Conservation (phyloP, 2,329 filamentous ascomycete genomes). For the Talaromyces verruculosus region DNA sequence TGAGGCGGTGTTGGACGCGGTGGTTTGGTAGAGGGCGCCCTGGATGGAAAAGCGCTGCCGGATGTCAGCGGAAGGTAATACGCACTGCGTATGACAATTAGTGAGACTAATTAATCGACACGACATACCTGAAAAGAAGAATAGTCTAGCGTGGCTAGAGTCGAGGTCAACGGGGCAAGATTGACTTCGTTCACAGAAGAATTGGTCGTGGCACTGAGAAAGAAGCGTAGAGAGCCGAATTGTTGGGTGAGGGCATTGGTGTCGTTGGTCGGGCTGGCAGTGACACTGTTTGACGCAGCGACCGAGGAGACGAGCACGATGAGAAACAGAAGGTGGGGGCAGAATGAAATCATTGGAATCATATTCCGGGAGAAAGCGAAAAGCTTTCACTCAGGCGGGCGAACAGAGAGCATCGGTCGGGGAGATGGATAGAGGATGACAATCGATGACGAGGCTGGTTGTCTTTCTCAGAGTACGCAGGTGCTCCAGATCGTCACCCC, state of each 20-base stretch:
- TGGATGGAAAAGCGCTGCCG: constrained; percentile 7
- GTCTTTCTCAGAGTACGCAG: too few relatives aligned
- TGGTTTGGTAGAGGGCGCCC: constrained; percentile 6
- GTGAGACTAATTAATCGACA: background rate
- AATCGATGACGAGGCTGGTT: too few relatives aligned
- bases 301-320: background rate
- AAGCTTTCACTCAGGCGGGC: background rate
- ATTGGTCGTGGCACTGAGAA: background rate
- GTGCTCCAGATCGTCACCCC: too few relatives aligned
- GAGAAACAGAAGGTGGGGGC: background rate
- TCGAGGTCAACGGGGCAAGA: constrained; percentile 7
- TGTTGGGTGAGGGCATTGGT: constrained; percentile 10
- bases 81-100: background rate
- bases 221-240: constrained; percentile 9
- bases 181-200: background rate
- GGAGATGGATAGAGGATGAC: too few relatives aligned
- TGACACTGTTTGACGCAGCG: constrained; percentile 8
- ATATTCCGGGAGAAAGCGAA: background rate
- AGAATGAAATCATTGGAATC: background rate
- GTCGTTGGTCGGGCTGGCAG: constrained; percentile 17
- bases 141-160: background rate
- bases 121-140: constrained; percentile 13
- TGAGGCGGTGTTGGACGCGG: constrained; percentile 17
- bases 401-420: background rate
- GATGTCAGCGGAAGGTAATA: constrained; percentile 20